Percentiles rank a stretch among this genome's conserved stretches.
Conservation (phyloP, 257 asterid species). For the Nemophila menziesii region DNA sequence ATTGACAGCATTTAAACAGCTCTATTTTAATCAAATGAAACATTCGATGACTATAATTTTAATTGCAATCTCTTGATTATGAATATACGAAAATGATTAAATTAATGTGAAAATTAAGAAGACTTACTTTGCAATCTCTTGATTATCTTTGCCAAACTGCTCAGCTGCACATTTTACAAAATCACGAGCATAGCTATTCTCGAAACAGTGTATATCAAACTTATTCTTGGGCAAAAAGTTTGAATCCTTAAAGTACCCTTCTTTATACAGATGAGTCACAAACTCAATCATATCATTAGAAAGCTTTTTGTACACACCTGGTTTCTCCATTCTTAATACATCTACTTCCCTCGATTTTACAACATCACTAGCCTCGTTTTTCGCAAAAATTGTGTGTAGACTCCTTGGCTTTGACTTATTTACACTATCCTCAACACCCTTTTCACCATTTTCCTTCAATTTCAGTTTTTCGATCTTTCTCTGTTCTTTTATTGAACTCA, state of each 20-base stretch:
- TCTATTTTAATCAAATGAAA: background rate
- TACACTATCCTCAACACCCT: background rate
- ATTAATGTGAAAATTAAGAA: background rate
- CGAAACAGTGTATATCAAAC: conserved; percentile 38
- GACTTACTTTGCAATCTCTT: conserved; percentile 62
- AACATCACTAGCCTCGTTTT: conserved; percentile 5
- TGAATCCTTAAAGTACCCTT: conserved; percentile 47
- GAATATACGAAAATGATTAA: background rate
- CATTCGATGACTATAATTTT: background rate
- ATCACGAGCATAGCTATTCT: conserved; percentile 40
- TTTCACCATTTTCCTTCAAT: conserved; percentile 6
- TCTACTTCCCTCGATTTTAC: conserved; percentile 6
- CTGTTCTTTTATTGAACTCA: conserved; percentile 22
- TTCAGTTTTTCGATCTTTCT: conserved; percentile 9
- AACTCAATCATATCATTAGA: conserved; percentile 59
- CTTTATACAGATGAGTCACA: conserved; percentile 26
- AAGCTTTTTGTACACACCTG: conserved; percentile 34
- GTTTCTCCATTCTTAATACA: conserved; percentile 30
- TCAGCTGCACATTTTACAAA: conserved; percentile 49
- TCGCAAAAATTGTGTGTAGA: conserved; percentile 28
- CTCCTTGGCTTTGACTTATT: conserved; percentile 8
- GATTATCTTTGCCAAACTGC: conserved; percentile 54
- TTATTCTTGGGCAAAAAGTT: conserved; percentile 28
- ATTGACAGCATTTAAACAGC: background rate
- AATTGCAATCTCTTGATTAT: background rate